phyloP scores from a whole-genome alignment of 1,284 basidiomycete genomes.

The Puccinia horiana region DNA sequence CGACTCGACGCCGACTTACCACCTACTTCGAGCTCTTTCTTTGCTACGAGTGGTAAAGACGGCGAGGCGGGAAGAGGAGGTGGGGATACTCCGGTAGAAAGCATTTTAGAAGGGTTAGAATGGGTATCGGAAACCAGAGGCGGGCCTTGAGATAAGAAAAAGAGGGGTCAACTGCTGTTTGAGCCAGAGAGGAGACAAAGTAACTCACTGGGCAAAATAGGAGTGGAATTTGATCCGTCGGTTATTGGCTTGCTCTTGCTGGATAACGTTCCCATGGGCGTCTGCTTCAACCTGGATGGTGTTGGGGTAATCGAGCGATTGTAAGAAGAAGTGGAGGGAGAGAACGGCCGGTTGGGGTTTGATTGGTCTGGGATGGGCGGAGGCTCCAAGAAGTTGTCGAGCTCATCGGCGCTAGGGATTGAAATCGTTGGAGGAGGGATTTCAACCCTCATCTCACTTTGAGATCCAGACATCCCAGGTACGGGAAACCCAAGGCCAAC shows the following conservation, averaged over 20 bases:
- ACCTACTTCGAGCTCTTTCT: slow-evolving; percentile 6
- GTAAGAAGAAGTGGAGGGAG: slow-evolving; percentile 24
- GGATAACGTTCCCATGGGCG: neutral
- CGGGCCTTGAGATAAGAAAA: neutral
- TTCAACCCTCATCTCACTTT: slow-evolving; percentile 2
- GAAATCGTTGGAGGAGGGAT: slow-evolving; percentile 33
- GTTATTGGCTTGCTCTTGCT: neutral
- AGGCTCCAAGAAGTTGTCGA: slow-evolving; percentile 18
- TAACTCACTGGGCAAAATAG: slow-evolving; percentile 7
- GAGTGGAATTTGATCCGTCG: slow-evolving; percentile 4
- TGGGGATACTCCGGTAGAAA: neutral
- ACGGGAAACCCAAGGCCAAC: slow-evolving; percentile 41
- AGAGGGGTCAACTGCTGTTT: neutral
- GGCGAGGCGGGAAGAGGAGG: slow-evolving; percentile 4
- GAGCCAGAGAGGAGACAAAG: neutral
- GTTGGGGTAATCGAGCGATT: slow-evolving; percentile 40
- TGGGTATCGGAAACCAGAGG: slow-evolving; percentile 4
- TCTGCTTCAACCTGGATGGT: slow-evolving; percentile 17
- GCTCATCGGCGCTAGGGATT: slow-evolving; percentile 37
- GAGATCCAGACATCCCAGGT: slow-evolving; percentile 15
- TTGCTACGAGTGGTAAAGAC: slow-evolving; percentile 23
- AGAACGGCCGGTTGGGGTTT: slow-evolving; percentile 41
- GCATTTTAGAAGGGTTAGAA: neutral
- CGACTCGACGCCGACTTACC: neutral
- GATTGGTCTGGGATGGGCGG: neutral